Evolutionary conservation across 2,329 filamentous ascomycete genomes (phyloP), one percentile per base, ranked within the genome.

Genomic region (Fusarium sp.): DNA sequence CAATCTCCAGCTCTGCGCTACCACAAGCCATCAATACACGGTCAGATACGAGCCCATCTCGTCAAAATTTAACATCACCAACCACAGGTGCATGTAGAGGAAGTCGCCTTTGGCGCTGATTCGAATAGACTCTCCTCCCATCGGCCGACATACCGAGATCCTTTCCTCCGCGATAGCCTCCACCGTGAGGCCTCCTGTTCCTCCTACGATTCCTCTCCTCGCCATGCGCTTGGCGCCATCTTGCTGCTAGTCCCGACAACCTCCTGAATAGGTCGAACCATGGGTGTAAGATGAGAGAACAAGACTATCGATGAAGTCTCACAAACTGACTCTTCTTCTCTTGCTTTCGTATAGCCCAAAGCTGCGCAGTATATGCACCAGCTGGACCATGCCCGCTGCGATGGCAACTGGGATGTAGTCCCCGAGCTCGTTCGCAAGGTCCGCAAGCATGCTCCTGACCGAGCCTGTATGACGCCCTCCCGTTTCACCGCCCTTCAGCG

Each of bases 371-470:
- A 98, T 84, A 89, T 98, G 76, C 88, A 90, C 81, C 90, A 91
- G 83, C 90, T 99, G 80, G 94, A 98, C 82, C 89, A 92, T 77
- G 95, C 94, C 75, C 93, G 96, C 79, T 97, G 94, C 83, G 92
- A 96, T 79, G 95, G 93, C 62, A 92, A 92, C 82, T 99, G 96
- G 96, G 88, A 91, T 76, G 91, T 93, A 34, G 89, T 98, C 34
- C 94, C 94, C 29, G 96, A 98, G 85, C 89, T 97, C 73, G 92
- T 96, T 78, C 91, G 96, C 82, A 99, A 99, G 84, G 89, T 98
- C 79, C 93, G 93, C 80, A 98, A 99, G 84, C 96, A 99, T 88
- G 94, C 95, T 77, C 93, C 95, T 45, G 90, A 93, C 70, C 90
- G 94, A 82, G 90, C 90, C 84, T 98, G 96, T 98, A 92, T 78